Percentiles rank a stretch among this genome's conserved stretches.
Evolutionary conservation across 2,329 filamentous ascomycete species (phyloP).

Genomic region (Colletotrichum phormii): DNA sequence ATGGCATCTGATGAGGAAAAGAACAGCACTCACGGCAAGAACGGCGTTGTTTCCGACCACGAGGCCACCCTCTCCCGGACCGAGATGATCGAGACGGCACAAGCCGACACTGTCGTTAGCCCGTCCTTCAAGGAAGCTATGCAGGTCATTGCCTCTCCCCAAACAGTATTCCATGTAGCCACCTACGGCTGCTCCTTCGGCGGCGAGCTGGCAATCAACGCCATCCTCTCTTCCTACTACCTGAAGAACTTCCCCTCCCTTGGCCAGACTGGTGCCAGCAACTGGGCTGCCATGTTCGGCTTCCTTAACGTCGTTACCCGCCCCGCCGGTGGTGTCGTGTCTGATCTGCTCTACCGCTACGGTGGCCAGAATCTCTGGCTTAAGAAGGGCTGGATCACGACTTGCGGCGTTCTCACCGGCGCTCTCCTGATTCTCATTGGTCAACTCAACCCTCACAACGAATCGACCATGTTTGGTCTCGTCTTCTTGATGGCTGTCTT

Average conservation of each 20-base stretch:
- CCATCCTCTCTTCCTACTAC: slow-evolving; percentile 69
- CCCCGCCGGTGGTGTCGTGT: slow-evolving; percentile 71
- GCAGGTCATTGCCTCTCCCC: slow-evolving; percentile 60
- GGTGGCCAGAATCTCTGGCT: slow-evolving; percentile 52
- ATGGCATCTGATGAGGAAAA: slow-evolving; percentile 47
- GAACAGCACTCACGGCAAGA: slow-evolving; percentile 49
- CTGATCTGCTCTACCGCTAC: slow-evolving; percentile 62
- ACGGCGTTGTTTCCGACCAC: slow-evolving; percentile 51
- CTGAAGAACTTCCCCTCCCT: slow-evolving; percentile 69
- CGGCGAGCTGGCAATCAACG: slow-evolving; percentile 71
- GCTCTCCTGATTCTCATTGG: slow-evolving; percentile 72
- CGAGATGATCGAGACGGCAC: slow-evolving; percentile 66
- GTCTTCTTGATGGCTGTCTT: slow-evolving; percentile 84
- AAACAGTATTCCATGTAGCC: slow-evolving; percentile 65
- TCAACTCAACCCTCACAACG: slow-evolving; percentile 69
- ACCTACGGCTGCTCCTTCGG: slow-evolving; percentile 75
- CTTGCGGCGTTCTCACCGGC: slow-evolving; percentile 72
- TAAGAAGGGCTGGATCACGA: slow-evolving; percentile 69
- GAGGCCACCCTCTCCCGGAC: slow-evolving; percentile 59
- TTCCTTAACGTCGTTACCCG: slow-evolving; percentile 78
- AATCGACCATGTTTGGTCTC: slow-evolving; percentile 79
- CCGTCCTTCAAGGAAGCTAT: slow-evolving; percentile 65
- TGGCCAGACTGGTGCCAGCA: slow-evolving; percentile 65
- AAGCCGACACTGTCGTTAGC: slow-evolving; percentile 64
- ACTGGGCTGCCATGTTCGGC: slow-evolving; percentile 79